Percentiles rank a stretch among this genome's conserved stretches.
phyloP scores from a whole-genome alignment of 2,329 filamentous ascomycete species.

The Aspergillus hortae region DNA sequence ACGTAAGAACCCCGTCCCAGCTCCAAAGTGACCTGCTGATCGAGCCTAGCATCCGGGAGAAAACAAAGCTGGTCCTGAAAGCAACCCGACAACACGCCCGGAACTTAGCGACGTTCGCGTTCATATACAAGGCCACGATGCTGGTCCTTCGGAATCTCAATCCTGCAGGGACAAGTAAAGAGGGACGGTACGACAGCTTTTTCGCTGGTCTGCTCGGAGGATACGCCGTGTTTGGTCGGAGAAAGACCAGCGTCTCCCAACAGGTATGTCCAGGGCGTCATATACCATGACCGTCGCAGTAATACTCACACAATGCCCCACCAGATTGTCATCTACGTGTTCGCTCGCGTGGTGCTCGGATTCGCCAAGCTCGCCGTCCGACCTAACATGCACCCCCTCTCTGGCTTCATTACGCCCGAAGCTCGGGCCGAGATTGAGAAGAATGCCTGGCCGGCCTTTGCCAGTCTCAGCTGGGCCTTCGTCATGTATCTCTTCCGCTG shows the following conservation, averaged over 20 bases:
- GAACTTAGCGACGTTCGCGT: slow-evolving; percentile 87
- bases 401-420: slow-evolving; percentile 42
- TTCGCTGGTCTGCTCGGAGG: slow-evolving; percentile 83
- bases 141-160: slow-evolving; percentile 63
- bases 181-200: slow-evolving; percentile 77
- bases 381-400: slow-evolving; percentile 45
- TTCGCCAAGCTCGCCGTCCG: slow-evolving; percentile 79
- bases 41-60: slow-evolving; percentile 62
- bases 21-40: slow-evolving; percentile 9
- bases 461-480: slow-evolving; percentile 81
- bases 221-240: slow-evolving; percentile 86
- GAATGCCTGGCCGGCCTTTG: slow-evolving; percentile 91
- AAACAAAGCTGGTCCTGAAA: slow-evolving; percentile 71
- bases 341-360: slow-evolving; percentile 82
- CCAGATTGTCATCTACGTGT: slow-evolving; percentile 95
- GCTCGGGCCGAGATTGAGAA: slow-evolving; percentile 52
- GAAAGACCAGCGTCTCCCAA: slow-evolving; percentile 78
- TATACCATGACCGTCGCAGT: too few species aligned
- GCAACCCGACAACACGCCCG: slow-evolving; percentile 86
- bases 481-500: slow-evolving; percentile 96
- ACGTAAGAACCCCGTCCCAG: slow-evolving; percentile 52
- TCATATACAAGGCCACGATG: slow-evolving; percentile 84
- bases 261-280: slow-evolving; percentile 40
- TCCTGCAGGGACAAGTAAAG: slow-evolving; percentile 46
- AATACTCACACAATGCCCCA: neutral